phyloP scores from a whole-genome alignment of 129 eudicot species.

The Artemisia annua region DNA sequence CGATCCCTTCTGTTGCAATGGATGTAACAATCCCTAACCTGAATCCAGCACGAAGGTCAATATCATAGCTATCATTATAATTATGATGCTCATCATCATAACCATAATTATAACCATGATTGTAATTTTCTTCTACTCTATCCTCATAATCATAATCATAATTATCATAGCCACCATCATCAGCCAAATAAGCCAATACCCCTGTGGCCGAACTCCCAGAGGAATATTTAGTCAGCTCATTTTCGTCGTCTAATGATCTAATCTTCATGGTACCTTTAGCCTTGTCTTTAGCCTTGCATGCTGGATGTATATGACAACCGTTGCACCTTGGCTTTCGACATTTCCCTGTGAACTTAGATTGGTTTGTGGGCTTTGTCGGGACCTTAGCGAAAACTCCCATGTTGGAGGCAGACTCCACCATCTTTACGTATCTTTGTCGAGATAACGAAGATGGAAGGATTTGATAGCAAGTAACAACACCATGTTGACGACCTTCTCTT shows the following conservation, averaged over 20 bases:
- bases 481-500: conserved; percentile 67
- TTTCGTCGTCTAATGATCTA: conserved; percentile 30
- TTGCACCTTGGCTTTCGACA: conserved; percentile 49
- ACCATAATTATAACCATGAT: conserved; percentile 12
- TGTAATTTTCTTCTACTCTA: conserved; percentile 18
- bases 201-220: conserved; percentile 42
- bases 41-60: conserved; percentile 11
- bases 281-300: conserved; percentile 55
- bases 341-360: conserved; percentile 70
- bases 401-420: conserved; percentile 45
- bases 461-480: conserved; percentile 42
- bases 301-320: conserved; percentile 52
- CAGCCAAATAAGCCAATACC: conserved; percentile 48
- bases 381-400: conserved; percentile 61
- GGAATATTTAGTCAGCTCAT: conserved; percentile 25
- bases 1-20: neutral
- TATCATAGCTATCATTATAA: conserved; percentile 1
- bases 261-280: conserved; percentile 53
- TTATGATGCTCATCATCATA: conserved; percentile 10
- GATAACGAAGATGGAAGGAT: conserved; percentile 19
- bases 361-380: conserved; percentile 62
- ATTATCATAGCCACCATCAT: conserved; percentile 21
- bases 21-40: neutral
- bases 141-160: conserved; percentile 19
- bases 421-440: conserved; percentile 9